Evolutionary conservation across 2,329 filamentous ascomycete species (phyloP).

Genomic region (Colletotrichum paranaense): DNA sequence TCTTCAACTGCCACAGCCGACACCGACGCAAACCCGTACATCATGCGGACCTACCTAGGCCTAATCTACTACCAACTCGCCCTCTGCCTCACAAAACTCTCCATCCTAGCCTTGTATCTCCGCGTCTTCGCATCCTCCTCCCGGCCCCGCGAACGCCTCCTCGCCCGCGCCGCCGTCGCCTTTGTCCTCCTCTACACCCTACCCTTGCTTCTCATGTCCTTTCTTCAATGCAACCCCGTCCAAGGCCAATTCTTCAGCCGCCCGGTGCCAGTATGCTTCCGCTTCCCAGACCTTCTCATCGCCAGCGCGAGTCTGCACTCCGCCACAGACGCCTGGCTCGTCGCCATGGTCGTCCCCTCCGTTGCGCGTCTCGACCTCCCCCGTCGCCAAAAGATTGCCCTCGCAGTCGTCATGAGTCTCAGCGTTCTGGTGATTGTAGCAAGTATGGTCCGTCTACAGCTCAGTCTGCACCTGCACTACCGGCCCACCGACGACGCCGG

Average conservation of each 20-base stretch:
- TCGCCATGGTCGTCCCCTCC: conserved; percentile 55
- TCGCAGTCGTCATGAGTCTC: conserved; percentile 56
- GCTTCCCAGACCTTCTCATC: conserved; percentile 55
- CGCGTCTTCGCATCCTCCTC: conserved; percentile 48
- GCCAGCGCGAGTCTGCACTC: conserved; percentile 58
- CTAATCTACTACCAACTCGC: conserved; percentile 52
- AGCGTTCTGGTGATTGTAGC: conserved; percentile 53
- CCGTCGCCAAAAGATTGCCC: conserved; percentile 55
- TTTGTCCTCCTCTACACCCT: conserved; percentile 48
- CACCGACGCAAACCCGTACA: conserved; percentile 39
- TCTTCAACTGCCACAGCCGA: conserved; percentile 23
- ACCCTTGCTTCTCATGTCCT: conserved; percentile 48
- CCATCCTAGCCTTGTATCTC: conserved; percentile 52
- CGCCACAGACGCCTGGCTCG: conserved; percentile 56
- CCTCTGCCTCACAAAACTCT: conserved; percentile 52
- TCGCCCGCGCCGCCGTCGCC: conserved; percentile 47
- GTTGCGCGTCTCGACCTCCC: conserved; percentile 51
- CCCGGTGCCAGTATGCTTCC: conserved; percentile 48
- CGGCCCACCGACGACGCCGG: conserved; percentile 34
- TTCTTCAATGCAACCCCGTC: conserved; percentile 57
- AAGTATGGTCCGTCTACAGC: conserved; percentile 46
- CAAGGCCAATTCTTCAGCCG: conserved; percentile 48
- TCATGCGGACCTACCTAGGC: conserved; percentile 46
- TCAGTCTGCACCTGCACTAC: conserved; percentile 43
- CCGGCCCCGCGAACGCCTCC: conserved; percentile 44